Base-by-base conservation (phyloP, 306 rosid genomes). In the Dryas octopetala region DNA sequence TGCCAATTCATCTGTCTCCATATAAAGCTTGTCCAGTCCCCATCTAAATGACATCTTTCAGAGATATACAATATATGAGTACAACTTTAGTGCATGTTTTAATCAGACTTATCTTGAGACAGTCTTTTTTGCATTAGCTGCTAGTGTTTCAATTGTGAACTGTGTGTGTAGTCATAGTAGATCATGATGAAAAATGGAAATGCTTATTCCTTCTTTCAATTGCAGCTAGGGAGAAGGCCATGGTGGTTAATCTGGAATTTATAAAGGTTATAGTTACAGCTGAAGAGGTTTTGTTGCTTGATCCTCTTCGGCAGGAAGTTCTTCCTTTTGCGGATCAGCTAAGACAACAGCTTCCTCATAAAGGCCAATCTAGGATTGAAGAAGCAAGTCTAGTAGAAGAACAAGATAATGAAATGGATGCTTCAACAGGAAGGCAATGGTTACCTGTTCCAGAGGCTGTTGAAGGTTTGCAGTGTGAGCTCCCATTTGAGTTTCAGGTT, bases 401-500 rank as follows among this genome's bases (percentile, higher is more conserved):
- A 38, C 96, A 85, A 65, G 97, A 85, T 63, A 85, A 76, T 74
- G 88, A 77, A 70, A 79, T 79, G 86, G 85, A 48, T 76, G 88
- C 70, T 74, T 79, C 87, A 9, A 70, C 78, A 15, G 82, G 87
- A 77, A 60, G 89, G 83, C 86, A 88, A 74, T 67, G 86, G 79
- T 74, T 91, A 74, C 81, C 93, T 74, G 88, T 79, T 77, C 86
- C 89, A 0, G 96, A 91, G 69, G 76, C 89, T 0, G 79, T 70
- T 41, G 97, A 94, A 60, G 91, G 89, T 76, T 74, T 88, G 85
- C 93, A 88, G 62, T 78, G 83, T 62, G 97, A 95, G 84, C 97
- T 95, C 73, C 97, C 99, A 0, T 95, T 95, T 16, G 99, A 92
- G 79, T 95, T 95, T 85, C 99, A 92, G 78, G 99, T 95, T 83